A percentile compares a stretch with the other conserved stretches of the same genome.
phyloP scores from a whole-genome alignment of 2,329 filamentous ascomycete genomes.

The Pseudogymnoascus sp. region DNA sequence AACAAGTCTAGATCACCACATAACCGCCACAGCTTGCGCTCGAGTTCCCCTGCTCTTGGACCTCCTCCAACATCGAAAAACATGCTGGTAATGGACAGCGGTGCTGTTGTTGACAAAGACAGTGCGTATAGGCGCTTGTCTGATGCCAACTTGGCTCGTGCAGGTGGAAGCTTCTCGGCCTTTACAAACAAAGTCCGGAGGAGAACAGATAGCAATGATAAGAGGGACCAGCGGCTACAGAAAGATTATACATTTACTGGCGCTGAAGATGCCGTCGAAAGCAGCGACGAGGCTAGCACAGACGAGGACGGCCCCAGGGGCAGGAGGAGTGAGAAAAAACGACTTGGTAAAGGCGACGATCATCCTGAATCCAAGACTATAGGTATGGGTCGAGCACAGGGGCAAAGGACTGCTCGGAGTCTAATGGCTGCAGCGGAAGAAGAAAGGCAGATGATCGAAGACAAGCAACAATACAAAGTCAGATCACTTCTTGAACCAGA shows the following conservation, averaged over 20 bases:
- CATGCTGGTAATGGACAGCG: slow-evolving; percentile 51
- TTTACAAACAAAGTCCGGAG: slow-evolving; percentile 23
- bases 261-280: slow-evolving; percentile 25
- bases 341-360: slow-evolving; percentile 29
- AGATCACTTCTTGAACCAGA: slow-evolving; percentile 46
- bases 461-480: slow-evolving; percentile 23
- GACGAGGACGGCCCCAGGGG: slow-evolving; percentile 60
- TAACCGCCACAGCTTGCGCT: slow-evolving; percentile 24
- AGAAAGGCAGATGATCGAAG: slow-evolving; percentile 54
- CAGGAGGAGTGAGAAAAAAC: slow-evolving; percentile 44
- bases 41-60: slow-evolving; percentile 22
- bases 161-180: slow-evolving; percentile 54
- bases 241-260: slow-evolving; percentile 25
- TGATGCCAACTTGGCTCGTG: slow-evolving; percentile 60
- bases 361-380: slow-evolving; percentile 28
- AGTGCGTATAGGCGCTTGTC: slow-evolving; percentile 65
- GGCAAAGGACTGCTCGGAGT: slow-evolving; percentile 45
- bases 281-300: slow-evolving; percentile 40
- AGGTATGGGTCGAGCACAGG: slow-evolving; percentile 30
- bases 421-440: slow-evolving; percentile 69
- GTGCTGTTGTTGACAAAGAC: slow-evolving; percentile 57
- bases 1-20: slow-evolving; percentile 27
- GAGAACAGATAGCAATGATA: slow-evolving; percentile 19
- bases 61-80: slow-evolving; percentile 17
- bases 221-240: slow-evolving; percentile 20